Evolutionary conservation across 176 grass and related monocot species (phyloP).

Genomic region (Urochloa ruziziensis): DNA sequence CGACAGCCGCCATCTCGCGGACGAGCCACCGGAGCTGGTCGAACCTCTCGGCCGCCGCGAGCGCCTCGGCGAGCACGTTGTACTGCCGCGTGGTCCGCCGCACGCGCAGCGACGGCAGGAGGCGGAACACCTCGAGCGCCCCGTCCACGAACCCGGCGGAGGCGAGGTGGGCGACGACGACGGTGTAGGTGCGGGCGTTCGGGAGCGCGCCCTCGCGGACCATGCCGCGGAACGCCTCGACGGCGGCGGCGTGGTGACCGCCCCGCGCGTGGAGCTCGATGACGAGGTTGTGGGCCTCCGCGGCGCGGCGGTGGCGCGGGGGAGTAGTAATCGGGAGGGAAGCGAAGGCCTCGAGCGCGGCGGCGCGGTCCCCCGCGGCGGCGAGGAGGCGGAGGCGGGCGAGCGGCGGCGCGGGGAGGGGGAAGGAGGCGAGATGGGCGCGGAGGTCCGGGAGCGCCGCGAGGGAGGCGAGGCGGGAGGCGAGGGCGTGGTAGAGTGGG

Average conservation of each 20-base stretch:
- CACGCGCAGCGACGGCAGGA: conserved; percentile 65
- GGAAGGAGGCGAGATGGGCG: conserved; percentile 43
- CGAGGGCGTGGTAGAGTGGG: conserved; percentile 46
- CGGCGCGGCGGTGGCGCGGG: conserved; percentile 27
- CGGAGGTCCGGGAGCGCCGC: conserved; percentile 33
- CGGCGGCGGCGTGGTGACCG: conserved; percentile 39
- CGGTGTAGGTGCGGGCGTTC: conserved; percentile 69
- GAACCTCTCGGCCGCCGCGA: conserved; percentile 37
- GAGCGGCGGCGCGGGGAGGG: conserved; percentile 44
- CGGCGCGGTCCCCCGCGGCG: conserved; percentile 36
- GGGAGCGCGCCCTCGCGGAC: conserved; percentile 62
- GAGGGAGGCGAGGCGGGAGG: conserved; percentile 40
- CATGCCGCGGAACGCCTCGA: conserved; percentile 65
- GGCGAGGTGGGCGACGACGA: conserved; percentile 61
- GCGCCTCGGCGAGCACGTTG: conserved; percentile 65
- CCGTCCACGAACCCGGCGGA: conserved; percentile 47
- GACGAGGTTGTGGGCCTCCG: conserved; percentile 63
- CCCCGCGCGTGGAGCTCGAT: conserved; percentile 43
- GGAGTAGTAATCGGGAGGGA: conserved; percentile 40
- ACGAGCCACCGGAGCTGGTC: conserved; percentile 57
- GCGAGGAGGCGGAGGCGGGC: conserved; percentile 56
- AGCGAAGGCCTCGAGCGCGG: conserved; percentile 39
- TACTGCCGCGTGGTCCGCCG: conserved; percentile 66
- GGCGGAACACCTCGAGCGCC: conserved; percentile 60
- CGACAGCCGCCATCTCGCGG: conserved; percentile 56